Evolutionary conservation across 2,329 filamentous ascomycete species (phyloP), one percentile per base, ranked within the genome.

Genomic region (Neonectria ditissima): DNA sequence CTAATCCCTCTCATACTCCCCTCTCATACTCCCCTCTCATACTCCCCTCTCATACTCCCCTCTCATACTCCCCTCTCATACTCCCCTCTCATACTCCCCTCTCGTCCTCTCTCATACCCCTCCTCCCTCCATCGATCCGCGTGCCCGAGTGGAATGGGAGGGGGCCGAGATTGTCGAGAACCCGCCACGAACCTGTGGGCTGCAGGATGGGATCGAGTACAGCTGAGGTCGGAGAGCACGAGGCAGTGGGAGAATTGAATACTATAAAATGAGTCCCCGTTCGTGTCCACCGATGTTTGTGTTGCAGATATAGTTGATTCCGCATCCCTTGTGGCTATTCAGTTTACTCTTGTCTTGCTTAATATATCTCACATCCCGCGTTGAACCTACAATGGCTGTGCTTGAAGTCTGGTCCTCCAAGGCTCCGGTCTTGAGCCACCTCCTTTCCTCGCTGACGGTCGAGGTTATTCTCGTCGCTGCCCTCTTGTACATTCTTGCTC

Each of bases 381-480:
- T n/a, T n/a, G n/a, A n/a, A n/a, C 6, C 24, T 6, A 26, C 32
- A 20, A 63, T 63, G 60, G 55, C 60, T 32, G 28, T 58, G 16
- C 28, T 48, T 18, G 41, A 55, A 1, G 20, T 55, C n/a, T 63
- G 60, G 60, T 44, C 43, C 26, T 44, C 60, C 14, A 58, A 50
- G 34, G 37, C 61, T 8, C 56, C 48, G 7, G 26, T 44, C 18
- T 28, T 64, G n/a, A 43, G 60, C 20, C 52, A 41, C 24, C 16
- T 67, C 16, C 48, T 65, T 24, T 48, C 61, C 6, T 53, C 60
- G 2, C 13, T 68, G n/a, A 30, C 52, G 8, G 8, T 55, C 30
- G 69, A 68, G 24, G 41, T 63, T 14, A 22, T 68, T 26, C 59
- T 70, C 16, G 51, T 68, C 9, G 26, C 58, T 11, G 34, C 68